A percentile compares a stretch with the other conserved stretches of the same genome.
These are phyloP conservation scores for Eucalyptus coolabah DNA, from an alignment of 345 rosid genomes.

Conservation along the genomic window DNA sequence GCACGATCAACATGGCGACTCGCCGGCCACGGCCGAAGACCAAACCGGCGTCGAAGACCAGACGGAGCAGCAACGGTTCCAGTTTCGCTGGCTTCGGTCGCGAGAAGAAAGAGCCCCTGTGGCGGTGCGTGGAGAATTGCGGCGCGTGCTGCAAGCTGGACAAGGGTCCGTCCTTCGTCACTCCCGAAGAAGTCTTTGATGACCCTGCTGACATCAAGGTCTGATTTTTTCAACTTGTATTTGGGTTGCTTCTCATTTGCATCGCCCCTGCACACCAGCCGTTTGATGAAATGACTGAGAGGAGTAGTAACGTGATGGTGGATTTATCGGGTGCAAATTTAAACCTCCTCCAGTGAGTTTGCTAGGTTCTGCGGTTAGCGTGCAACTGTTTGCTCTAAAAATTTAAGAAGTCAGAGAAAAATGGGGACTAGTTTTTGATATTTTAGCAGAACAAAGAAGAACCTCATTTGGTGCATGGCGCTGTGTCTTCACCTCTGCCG, in stretches of 20 bases:
- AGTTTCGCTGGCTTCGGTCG: conserved; percentile 20
- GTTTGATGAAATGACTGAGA: conserved; percentile 24
- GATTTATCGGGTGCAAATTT: neutral
- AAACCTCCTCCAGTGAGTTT: neutral
- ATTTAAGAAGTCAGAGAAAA: neutral
- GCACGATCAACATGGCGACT: conserved; percentile 1
- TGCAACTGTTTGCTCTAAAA: neutral
- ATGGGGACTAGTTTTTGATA: neutral
- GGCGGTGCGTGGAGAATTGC: conserved; percentile 68
- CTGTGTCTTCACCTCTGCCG: neutral
- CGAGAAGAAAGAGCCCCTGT: conserved; percentile 26
- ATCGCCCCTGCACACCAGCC: neutral
- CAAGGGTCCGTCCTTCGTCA: conserved; percentile 60
- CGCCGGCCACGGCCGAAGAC: conserved; percentile 2
- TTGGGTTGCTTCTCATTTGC: neutral
- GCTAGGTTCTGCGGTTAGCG: neutral
- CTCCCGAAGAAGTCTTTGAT: conserved; percentile 73
- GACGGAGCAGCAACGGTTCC: neutral
- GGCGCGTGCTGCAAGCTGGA: conserved; percentile 90
- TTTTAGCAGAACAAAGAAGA: neutral
- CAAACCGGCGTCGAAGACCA: neutral
- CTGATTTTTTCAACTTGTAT: neutral
- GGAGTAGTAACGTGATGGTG: neutral
- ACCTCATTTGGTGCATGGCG: neutral
- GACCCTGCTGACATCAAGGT: conserved; percentile 56